Evolutionary conservation across 345 rosid species (phyloP), one percentile per base, ranked within the genome.

Genomic region (Isatis tinctoria): DNA sequence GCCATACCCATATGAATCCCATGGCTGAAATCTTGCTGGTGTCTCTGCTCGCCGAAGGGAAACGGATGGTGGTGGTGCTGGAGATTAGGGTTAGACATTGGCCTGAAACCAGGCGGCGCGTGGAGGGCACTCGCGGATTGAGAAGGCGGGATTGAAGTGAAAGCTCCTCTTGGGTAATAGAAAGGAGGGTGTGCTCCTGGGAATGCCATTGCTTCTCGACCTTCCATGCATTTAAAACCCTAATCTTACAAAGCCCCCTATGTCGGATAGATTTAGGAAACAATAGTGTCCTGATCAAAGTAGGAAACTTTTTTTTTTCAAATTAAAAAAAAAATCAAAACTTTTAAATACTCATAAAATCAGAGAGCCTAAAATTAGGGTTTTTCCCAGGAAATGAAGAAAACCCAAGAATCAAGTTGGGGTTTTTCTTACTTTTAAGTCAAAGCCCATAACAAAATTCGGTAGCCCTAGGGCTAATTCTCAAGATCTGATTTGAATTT

Each of bases 221-320:
- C 95, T 84, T 91, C 98, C 98, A 94, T 94, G 86, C 95, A 91
- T 88, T 86, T 85, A 93, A 83, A 66, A 45, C 40, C 72, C 66
- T 47, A 57, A 36, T 18, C 59, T 6, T 48, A 69, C 18, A 28
- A 41, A 45, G 11, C 27, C 18, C n/a, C 44, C 27, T 14, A n/a
- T n/a, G n/a, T n/a, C n/a, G n/a, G n/a, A n/a, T n/a, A n/a, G n/a
- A n/a, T n/a, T n/a, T n/a, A n/a, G n/a, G n/a, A n/a, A n/a, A n/a
- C n/a, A n/a, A n/a, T n/a, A n/a, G n/a, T n/a, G n/a, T n/a, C n/a
- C n/a, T n/a, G n/a, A n/a, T 43, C 41, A 41, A 54, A 69, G 64
- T 54, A 17, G 32, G 71, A 35, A 67, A 22, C 60, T 22, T 45
- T 10, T 32, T 14, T 22, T 22, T 22, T 2, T 1, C 1, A 22